Evolutionary conservation across 805 yeast genomes (phyloP).

Genomic region (Wickerhamiella azymoides): DNA sequence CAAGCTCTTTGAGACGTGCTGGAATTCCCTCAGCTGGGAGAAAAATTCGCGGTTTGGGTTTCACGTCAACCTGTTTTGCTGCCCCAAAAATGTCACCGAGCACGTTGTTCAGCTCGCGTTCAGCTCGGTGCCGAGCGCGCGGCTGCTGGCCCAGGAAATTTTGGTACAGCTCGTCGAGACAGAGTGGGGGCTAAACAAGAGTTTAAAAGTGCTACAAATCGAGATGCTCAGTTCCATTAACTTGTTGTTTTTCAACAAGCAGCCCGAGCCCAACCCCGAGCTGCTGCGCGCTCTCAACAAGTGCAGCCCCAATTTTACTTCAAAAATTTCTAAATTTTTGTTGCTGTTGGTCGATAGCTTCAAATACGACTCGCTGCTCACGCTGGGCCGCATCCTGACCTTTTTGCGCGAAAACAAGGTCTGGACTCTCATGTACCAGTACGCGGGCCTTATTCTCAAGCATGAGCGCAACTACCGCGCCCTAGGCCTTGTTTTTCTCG

Average conservation of each 20-base stretch:
- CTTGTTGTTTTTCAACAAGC: background rate
- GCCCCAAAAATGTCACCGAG: slow-evolving; percentile 1
- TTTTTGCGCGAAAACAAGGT: background rate
- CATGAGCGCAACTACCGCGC: slow-evolving; percentile 1
- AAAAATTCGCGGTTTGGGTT: background rate
- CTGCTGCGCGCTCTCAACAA: background rate
- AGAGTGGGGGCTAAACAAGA: background rate
- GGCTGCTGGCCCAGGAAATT: background rate
- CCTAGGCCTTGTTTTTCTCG: background rate
- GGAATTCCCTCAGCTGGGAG: background rate
- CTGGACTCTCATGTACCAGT: background rate
- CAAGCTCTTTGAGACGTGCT: background rate
- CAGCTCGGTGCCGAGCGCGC: background rate
- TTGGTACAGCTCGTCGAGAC: background rate
- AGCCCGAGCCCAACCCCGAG: background rate
- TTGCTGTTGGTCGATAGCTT: background rate
- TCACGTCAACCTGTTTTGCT: slow-evolving; percentile 2
- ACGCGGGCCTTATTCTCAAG: slow-evolving; percentile 1
- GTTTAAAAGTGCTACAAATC: background rate
- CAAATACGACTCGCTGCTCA: slow-evolving; percentile 1
- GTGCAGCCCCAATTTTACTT: background rate
- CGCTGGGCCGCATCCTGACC: background rate
- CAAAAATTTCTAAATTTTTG: background rate
- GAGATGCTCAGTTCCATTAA: background rate
- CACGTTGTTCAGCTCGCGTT: slow-evolving; percentile 1